phyloP scores from a whole-genome alignment of 2,329 filamentous ascomycete genomes.

The Diaporthe caulivora region DNA sequence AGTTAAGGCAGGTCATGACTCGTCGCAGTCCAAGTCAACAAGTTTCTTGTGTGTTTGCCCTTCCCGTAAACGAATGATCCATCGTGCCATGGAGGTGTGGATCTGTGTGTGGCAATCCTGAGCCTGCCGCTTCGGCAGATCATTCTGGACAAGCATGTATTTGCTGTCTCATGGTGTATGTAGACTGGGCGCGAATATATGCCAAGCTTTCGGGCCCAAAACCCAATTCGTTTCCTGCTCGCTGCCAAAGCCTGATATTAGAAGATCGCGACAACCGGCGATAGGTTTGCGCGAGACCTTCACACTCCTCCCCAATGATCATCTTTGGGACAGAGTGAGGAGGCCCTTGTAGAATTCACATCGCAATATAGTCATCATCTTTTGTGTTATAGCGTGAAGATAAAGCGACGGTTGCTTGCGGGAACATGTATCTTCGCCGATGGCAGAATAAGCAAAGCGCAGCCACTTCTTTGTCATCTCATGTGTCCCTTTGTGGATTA shows the following conservation, averaged over 20 bases:
- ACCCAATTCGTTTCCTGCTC: background rate
- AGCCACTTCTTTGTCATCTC: no score
- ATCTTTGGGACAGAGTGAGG: no score
- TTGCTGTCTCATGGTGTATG: background rate
- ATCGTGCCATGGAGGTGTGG: constrained; percentile 1
- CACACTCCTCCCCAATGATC: no score
- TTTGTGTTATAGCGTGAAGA: no score
- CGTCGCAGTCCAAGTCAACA: constrained; percentile 20
- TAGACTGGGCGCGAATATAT: background rate
- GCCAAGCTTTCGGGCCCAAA: background rate
- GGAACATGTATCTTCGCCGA: no score
- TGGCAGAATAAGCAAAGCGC: no score
- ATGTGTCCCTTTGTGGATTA: no score
- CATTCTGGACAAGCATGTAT: background rate
- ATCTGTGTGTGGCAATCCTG: background rate
- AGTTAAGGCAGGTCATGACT: constrained; percentile 17
- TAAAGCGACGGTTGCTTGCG: no score
- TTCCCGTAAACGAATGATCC: constrained; percentile 18
- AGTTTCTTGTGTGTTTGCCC: background rate
- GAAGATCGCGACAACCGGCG: no score
- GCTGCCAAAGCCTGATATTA: background rate
- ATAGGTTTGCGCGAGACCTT: no score
- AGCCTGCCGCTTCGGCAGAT: constrained; percentile 2
- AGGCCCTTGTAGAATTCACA: no score
- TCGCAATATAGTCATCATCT: no score